Percentiles rank a stretch among this genome's conserved stretches.
Conservation (phyloP, 73 alveolate genomes). For the Tetrahymena thermophila region DNA sequence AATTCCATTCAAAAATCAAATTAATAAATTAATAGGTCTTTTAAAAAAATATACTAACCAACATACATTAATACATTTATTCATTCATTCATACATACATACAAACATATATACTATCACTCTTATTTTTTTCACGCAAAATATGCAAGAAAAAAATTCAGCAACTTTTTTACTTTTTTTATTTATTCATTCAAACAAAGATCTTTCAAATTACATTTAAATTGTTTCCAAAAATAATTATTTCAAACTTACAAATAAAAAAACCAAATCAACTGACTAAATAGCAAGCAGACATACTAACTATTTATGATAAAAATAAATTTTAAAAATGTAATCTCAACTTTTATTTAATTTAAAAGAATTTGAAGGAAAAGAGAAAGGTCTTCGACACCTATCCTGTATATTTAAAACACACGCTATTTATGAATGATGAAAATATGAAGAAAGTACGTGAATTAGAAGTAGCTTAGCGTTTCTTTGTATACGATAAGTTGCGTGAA, state of each 20-base stretch:
- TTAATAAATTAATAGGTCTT: neutral
- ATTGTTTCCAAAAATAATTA: too few species aligned
- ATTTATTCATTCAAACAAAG: neutral
- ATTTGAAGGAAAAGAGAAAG: conserved; percentile 27
- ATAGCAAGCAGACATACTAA: neutral
- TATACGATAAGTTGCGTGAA: conserved; percentile 39
- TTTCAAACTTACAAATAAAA: too few species aligned
- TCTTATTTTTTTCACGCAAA: neutral
- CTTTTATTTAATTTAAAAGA: conserved; percentile 13
- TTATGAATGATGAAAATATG: conserved; percentile 42
- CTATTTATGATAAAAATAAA: neutral
- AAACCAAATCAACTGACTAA: neutral
- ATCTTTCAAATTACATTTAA: neutral
- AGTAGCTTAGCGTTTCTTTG: conserved; percentile 41
- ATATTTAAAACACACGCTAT: conserved; percentile 26
- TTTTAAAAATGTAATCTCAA: neutral
- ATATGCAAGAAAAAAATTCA: neutral
- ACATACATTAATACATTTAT: too few species aligned
- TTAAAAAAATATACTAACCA: too few species aligned
- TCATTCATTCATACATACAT: too few species aligned
- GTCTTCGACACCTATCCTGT: conserved; percentile 38
- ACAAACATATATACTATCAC: neutral
- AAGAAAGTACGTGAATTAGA: conserved; percentile 27
- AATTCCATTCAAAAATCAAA: neutral
- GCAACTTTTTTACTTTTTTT: neutral